phyloP scores from a whole-genome alignment of 352 stramenopile genomes.

The Saprolegnia parasitica region DNA sequence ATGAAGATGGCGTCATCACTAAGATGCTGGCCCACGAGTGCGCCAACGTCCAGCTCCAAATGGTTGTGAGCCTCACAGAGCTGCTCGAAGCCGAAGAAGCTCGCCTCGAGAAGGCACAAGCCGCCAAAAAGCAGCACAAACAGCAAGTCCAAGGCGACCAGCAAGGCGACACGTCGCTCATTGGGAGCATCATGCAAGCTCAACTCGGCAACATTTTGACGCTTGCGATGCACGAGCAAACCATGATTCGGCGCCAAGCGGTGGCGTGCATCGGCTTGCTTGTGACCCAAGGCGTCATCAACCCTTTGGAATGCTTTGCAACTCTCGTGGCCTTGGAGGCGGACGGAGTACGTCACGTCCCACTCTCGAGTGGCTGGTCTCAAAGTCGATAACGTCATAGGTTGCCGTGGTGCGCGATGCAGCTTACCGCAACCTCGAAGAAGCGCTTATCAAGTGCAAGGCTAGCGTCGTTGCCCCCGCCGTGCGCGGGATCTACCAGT shows the following conservation, averaged over 20 bases:
- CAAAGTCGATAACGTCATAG: not conserved
- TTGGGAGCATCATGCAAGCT: constrained; percentile 83
- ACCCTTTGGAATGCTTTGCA: constrained; percentile 68
- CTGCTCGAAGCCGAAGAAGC: constrained; percentile 64
- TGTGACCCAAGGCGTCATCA: constrained; percentile 74
- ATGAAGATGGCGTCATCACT: constrained; percentile 63
- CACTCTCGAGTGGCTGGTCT: not conserved
- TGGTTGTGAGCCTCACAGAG: constrained; percentile 67
- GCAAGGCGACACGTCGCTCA: constrained; percentile 77
- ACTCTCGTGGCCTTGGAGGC: constrained; percentile 74
- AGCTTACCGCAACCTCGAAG: constrained; percentile 59
- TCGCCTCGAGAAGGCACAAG: constrained; percentile 51
- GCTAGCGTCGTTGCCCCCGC: constrained; percentile 47
- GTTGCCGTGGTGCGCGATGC: constrained; percentile 52
- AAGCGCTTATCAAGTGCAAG: constrained; percentile 55
- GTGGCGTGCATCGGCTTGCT: constrained; percentile 59
- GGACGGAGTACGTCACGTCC: constrained; percentile 43
- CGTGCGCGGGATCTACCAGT: constrained; percentile 57
- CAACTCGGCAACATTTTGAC: constrained; percentile 59
- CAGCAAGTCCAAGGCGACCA: constrained; percentile 82
- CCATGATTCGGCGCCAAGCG: constrained; percentile 63
- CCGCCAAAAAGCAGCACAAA: constrained; percentile 57
- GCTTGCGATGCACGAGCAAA: constrained; percentile 48
- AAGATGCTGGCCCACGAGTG: constrained; percentile 40
- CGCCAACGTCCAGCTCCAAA: constrained; percentile 59